Evolutionary conservation across 257 asterid species (phyloP), one percentile per base, ranked within the genome.

Genomic region (Petunia secreta): DNA sequence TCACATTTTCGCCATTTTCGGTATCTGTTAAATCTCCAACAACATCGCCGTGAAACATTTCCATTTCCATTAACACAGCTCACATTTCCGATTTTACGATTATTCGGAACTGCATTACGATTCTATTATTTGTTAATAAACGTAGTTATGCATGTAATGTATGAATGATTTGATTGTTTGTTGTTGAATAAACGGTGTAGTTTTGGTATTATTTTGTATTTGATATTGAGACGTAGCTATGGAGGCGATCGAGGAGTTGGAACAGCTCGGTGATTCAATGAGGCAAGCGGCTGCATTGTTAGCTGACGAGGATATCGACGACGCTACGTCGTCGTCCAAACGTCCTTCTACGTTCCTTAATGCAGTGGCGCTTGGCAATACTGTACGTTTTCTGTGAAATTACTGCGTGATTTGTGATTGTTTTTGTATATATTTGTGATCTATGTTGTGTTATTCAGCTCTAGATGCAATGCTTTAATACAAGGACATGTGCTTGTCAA

Each of bases 311-410:
- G 83, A 80, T 63, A 25, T 60, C 3, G 41, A 80, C 11, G 80
- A 75, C 6, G 69, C n/a, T 5, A 5, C 73, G 74, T 46, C 76
- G 3, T 75, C 84, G 11, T 75, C 67, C 8, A 75, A 36, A 46
- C 80, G 84, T 3, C 84, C 84, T n/a, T 81, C 84, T 1, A 75
- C 84, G 60, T 81, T 81, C 59, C 80, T 81, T n/a, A 81, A 81
- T 41, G 84, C 54, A 46, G 84, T 75, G 46, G 80, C 84, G 57
- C 80, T 81, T 62, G 84, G 84, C 58, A 37, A 57, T 48, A 81
- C 80, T 15, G 84, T 81, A 75, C 34, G 77, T 50, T 73, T 48
- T 7, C 58, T 10, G 43, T 25, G 77, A 16, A 36, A 16, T 69
- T 69, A 46, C 43, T 8, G 46, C 62, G 53, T 80, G 37, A 39